Evolutionary conservation across 495 filamentous ascomycete genomes (phyloP), one percentile per base, ranked within the genome.

Genomic region (Aspergillus bertholletiae): DNA sequence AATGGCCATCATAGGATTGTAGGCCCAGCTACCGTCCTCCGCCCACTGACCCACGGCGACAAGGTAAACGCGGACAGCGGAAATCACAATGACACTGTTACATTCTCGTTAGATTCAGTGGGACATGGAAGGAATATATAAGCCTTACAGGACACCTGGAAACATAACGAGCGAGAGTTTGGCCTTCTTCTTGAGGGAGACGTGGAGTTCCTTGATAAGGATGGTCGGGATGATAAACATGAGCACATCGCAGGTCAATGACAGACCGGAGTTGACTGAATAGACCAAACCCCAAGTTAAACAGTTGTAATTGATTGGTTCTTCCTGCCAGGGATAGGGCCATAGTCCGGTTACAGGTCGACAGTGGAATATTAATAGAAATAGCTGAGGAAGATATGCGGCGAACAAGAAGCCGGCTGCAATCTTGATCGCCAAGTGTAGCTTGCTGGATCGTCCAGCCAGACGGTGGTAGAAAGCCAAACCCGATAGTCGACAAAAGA

Each of bases 391-490:
- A 7, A 77, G 62, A 43, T 65, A 75, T 1, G 70, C 71, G 44
- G 57, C 64, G 47, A 68, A 52, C 26, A 79, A 58, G 32, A 70
- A 68, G 45, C 57, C 66, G 3, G 55, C 63, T 7, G 71, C 69
- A 24, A 66, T 43, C 22, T 65, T 57, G 54, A 77, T 73, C 44
- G 63, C 57, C n/a, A 66, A 28, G 23, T 61, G 60, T 3, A 79
- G 57, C 21, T 66, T 67, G 54, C 58, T 51, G 26, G 67, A 59
- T 15, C 67, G 66, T 7, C 56, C 59, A n/a, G 64, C 63, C 27
- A 79, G 63, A 11, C 74, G 72, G 23, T 67, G 66, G 56, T 77
- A 79, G 57, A 79, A 78, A 17, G 75, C 71, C 8, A 79, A 69
- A 57, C 75, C 76, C 22, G 75, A 78, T 1, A 78, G 57, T 30